Conservation (phyloP, 305 asterid species). For the Withania somnifera region DNA sequence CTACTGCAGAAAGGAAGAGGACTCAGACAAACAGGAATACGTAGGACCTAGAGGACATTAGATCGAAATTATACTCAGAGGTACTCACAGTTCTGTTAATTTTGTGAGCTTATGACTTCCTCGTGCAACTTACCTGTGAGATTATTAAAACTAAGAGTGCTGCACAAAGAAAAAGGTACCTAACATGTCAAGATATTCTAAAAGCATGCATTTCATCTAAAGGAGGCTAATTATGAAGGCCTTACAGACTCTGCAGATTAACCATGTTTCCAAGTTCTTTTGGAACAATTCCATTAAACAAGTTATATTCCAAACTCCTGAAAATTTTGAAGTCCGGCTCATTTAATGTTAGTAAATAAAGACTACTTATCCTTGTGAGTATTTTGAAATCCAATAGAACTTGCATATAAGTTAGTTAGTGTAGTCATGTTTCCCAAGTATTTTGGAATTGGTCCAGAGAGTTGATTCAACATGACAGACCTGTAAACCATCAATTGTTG, state of each 20-base stretch:
- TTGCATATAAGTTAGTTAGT: slow-evolving; percentile 31
- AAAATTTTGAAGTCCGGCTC: not conserved
- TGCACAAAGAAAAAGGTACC: slow-evolving; percentile 11
- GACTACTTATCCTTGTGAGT: not conserved
- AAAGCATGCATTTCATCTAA: not conserved
- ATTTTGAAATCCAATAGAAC: not conserved
- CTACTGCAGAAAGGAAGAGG: slow-evolving; percentile 15
- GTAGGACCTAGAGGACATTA: not conserved
- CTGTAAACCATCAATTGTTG: slow-evolving; percentile 14
- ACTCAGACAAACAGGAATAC: not conserved
- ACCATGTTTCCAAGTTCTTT: slow-evolving; percentile 1
- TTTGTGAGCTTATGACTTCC: slow-evolving; percentile 25
- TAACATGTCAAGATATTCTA: not conserved
- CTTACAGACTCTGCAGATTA: not conserved
- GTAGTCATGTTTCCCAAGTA: slow-evolving; percentile 43
- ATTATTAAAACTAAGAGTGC: slow-evolving; percentile 32
- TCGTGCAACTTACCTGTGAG: slow-evolving; percentile 35
- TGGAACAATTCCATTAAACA: slow-evolving; percentile 3
- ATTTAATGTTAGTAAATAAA: not conserved
- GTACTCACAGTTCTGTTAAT: slow-evolving; percentile 35
- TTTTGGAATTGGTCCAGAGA: slow-evolving; percentile 46
- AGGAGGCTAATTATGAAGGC: not conserved
- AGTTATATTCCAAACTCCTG: slow-evolving; percentile 4
- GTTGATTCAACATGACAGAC: slow-evolving; percentile 30
- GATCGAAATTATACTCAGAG: not conserved